A percentile compares a stretch with the other conserved stretches of the same genome.
Evolutionary conservation across 768 basidiomycete genomes (phyloP).

Genomic region (Trametes meyenii): DNA sequence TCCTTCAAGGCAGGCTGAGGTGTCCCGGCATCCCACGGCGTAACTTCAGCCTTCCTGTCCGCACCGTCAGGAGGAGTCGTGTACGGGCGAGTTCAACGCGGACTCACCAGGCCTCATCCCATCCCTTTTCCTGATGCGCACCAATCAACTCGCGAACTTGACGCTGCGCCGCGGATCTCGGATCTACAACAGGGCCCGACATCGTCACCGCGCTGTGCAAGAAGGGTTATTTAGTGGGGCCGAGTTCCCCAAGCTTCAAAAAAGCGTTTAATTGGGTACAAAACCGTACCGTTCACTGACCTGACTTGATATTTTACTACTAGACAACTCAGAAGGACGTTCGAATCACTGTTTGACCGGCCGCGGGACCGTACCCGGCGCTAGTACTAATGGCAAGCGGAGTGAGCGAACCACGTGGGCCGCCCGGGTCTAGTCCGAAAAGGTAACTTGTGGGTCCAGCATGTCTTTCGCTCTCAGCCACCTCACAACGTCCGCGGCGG

Average conservation of each 20-base stretch:
- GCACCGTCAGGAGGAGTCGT: not conserved
- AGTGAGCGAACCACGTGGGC: not conserved
- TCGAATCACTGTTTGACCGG: too few relatives aligned
- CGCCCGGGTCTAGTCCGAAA: not conserved
- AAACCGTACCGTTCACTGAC: too few relatives aligned
- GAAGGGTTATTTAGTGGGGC: not conserved
- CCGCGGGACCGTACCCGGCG: not conserved
- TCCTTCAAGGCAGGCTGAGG: conserved; percentile 59
- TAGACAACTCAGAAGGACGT: too few relatives aligned
- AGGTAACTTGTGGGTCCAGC: conserved; percentile 23
- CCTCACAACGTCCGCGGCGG: conserved; percentile 3
- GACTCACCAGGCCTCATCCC: conserved; percentile 28
- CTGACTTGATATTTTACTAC: too few relatives aligned
- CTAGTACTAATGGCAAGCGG: not conserved
- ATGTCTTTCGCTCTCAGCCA: not conserved
- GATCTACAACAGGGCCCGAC: not conserved
- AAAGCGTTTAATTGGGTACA: too few relatives aligned
- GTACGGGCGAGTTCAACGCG: not conserved
- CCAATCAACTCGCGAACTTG: conserved; percentile 8
- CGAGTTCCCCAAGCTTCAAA: too few relatives aligned
- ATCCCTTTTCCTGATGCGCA: conserved; percentile 15
- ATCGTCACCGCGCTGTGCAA: not conserved
- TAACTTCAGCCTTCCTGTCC: conserved; percentile 46
- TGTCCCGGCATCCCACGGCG: conserved; percentile 65
- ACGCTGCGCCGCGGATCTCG: not conserved